Conservation (phyloP, 495 filamentous ascomycete species). For the Hypoxylon lienhwacheense region DNA sequence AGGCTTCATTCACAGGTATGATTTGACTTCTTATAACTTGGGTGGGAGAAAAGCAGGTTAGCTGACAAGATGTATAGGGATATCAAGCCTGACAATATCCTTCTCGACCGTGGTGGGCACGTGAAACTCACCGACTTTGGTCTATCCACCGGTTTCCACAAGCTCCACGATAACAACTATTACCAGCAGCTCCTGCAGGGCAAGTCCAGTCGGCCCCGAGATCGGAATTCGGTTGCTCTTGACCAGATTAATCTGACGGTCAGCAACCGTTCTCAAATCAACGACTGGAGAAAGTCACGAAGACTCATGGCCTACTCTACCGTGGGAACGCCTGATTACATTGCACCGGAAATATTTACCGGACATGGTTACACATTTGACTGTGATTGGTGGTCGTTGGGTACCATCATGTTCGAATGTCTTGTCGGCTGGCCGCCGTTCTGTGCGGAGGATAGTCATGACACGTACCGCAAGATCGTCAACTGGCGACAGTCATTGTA, state of each 20-base stretch:
- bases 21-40: not conserved
- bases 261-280: constrained; percentile 93
- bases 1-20: constrained; percentile 97
- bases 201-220: constrained; percentile 71
- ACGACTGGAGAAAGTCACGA: constrained; percentile 96
- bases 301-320: constrained; percentile 96
- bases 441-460: constrained; percentile 95
- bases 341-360: constrained; percentile 97
- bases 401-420: constrained; percentile 99
- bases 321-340: constrained; percentile 97
- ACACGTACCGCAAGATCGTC: constrained; percentile 99
- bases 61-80: constrained; percentile 61
- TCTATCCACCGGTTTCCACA: constrained; percentile 96
- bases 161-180: constrained; percentile 95
- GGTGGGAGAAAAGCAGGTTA: not conserved
- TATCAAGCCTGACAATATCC: constrained; percentile 98
- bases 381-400: constrained; percentile 99
- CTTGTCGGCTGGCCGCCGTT: constrained; percentile 98
- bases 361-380: constrained; percentile 93
- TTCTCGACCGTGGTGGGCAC: constrained; percentile 91
- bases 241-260: constrained; percentile 99
- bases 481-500: constrained; percentile 95
- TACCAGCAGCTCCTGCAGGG: constrained; percentile 93
- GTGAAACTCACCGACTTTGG: constrained; percentile 99
- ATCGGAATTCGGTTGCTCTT: constrained; percentile 88